Conservation (phyloP, 495 filamentous ascomycete genomes). For the Haplographium delicatum region DNA sequence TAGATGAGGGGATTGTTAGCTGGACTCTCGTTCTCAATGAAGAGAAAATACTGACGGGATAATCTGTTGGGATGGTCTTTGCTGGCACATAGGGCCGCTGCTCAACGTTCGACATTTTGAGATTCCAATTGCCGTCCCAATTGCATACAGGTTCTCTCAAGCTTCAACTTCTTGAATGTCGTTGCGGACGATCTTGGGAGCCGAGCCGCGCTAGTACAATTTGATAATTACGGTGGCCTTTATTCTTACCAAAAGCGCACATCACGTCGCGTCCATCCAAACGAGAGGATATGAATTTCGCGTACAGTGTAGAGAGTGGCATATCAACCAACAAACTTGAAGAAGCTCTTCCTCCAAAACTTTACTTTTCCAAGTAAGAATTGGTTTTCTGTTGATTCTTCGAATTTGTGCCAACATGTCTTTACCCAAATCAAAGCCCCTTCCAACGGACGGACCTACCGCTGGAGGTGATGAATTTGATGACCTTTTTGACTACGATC, state of each 20-base stretch:
- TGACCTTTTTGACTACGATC: slow-evolving; percentile 69
- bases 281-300: no score
- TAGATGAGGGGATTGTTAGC: slow-evolving; percentile 36
- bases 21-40: neutral
- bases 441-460: slow-evolving; percentile 18
- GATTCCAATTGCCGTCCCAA: slow-evolving; percentile 28
- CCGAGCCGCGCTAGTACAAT: slow-evolving; percentile 15
- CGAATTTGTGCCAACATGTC: slow-evolving; percentile 15
- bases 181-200: no score
- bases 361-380: no score
- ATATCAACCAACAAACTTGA: no score
- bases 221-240: no score
- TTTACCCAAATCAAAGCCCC: slow-evolving; percentile 1
- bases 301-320: no score
- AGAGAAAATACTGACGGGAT: slow-evolving; percentile 56
- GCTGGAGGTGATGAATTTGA: slow-evolving; percentile 34
- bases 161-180: slow-evolving; percentile 4
- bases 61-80: slow-evolving; percentile 69
- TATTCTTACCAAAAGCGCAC: slow-evolving; percentile 6
- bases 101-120: slow-evolving; percentile 55
- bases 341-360: no score
- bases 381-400: neutral
- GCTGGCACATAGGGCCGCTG: slow-evolving; percentile 63
- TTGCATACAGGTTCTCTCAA: slow-evolving; percentile 9
- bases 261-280: slow-evolving; percentile 16